Evolutionary conservation across 257 asterid species (phyloP), one percentile per base, ranked within the genome.

Genomic region (Solanum phureja): DNA sequence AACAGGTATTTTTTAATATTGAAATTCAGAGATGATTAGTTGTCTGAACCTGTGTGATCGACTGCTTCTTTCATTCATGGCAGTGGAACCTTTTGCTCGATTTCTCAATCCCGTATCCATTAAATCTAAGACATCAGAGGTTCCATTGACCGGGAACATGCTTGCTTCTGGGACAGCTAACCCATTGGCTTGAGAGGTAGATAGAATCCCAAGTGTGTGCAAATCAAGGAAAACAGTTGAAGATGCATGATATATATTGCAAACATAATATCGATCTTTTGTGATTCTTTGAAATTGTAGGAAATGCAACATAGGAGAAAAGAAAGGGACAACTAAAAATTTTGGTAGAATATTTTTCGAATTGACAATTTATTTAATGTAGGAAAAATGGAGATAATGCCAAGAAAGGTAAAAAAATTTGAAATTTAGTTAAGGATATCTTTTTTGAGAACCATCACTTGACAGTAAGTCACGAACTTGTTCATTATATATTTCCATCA

Each of bases 401-500:
- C 49, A 58, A 24, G 37, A 31, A 86, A 49, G 82, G 24, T 40
- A 13, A 21, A 69, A 68, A 84, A 62, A 5, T 23, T 24, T 4
- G 38, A 69, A 18, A 42, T 18, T 83, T 35, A 76, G n/a, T 88
- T 42, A 89, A 94, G 98, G 99, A 97, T 97, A 97, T 96, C 88
- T 97, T 83, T 96, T 96, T 58, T 88, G 94, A 33, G 95, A 29
- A 60, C 91, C 92, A 71, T 96, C 98, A 79, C 29, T 93, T 60
- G 98, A 88, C 38, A 96, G 94, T 92, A 97, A 91, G 89, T 97
- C 99, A n/a, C 99, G 99, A 34, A 97, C 98, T 93, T 95, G 98
- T 90, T 97, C 99, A 46, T 97, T 97, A 77, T 97, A 97, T 91
- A 96, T 95, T 87, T 97, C 99, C 83, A 97, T 97, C 98, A 97